Conservation (phyloP, 164 flowering plant species). For the Amborella trichopoda region DNA sequence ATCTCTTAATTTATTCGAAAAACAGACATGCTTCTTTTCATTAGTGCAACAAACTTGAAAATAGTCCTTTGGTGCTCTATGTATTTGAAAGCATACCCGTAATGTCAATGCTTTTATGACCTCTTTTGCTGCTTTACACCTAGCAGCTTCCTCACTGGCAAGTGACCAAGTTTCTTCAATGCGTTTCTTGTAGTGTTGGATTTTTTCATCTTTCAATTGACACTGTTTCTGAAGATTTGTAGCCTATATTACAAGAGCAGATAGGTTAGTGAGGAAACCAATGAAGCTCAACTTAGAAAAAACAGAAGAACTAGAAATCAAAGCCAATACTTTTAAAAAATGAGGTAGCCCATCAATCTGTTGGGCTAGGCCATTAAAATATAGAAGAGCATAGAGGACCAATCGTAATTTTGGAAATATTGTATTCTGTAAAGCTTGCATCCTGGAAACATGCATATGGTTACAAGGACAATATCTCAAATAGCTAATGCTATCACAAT, state of each 20-base stretch:
- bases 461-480: too few species aligned
- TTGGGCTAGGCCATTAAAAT: too few species aligned
- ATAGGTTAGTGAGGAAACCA: background rate
- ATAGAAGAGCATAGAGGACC: too few species aligned
- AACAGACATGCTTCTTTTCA: background rate
- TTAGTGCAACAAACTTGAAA: background rate
- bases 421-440: too few species aligned
- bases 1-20: background rate
- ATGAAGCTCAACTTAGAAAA: background rate
- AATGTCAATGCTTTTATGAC: constrained; percentile 42
- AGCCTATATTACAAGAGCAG: constrained; percentile 17
- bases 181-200: constrained; percentile 33
- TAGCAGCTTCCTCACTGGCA: constrained; percentile 57
- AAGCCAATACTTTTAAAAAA: background rate
- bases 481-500: too few species aligned
- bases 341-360: too few species aligned
- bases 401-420: too few species aligned
- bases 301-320: background rate
- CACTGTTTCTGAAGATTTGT: constrained; percentile 32
- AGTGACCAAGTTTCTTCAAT: constrained; percentile 37
- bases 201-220: constrained; percentile 25
- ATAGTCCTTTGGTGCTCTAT: background rate
- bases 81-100: constrained; percentile 18
- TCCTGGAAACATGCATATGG: too few species aligned
- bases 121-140: constrained; percentile 64